Percentiles rank a stretch among this genome's conserved stretches.
Evolutionary conservation across 2,329 filamentous ascomycete genomes (phyloP).

Genomic region (Curvularia verruculosa): DNA sequence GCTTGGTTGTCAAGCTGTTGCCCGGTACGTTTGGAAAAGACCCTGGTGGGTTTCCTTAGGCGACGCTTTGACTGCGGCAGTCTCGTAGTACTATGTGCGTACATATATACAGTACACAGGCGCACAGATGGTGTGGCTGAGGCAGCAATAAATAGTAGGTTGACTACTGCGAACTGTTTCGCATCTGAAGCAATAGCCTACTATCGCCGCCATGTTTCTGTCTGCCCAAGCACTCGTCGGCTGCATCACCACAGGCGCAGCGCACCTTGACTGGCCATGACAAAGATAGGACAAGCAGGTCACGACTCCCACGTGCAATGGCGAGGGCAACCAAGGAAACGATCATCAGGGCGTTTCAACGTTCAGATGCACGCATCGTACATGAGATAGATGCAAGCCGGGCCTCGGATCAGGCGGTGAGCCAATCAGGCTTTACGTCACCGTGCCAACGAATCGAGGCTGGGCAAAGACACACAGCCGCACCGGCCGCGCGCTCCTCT

Average conservation of each 20-base stretch:
- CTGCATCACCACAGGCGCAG: neutral
- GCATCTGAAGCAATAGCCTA: constrained; percentile 40
- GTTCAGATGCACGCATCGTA: neutral
- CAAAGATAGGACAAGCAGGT: neutral
- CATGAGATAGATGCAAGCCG: neutral
- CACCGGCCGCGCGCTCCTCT: constrained; percentile 12
- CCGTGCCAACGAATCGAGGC: constrained; percentile 14
- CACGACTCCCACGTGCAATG: neutral
- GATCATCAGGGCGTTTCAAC: constrained; percentile 13
- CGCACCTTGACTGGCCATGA: neutral
- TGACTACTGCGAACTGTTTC: constrained; percentile 32
- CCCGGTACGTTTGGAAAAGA: constrained; percentile 36
- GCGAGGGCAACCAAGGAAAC: constrained; percentile 6
- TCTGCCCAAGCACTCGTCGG: neutral
- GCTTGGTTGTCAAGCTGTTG: constrained; percentile 34
- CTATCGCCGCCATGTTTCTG: neutral
- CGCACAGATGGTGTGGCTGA: constrained; percentile 28
- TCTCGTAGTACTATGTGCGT: no score
- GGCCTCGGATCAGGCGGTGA: neutral
- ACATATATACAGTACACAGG: constrained; percentile 37
- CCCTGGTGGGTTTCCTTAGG: constrained; percentile 35
- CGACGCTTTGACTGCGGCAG: constrained; percentile 40
- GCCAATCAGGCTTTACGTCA: constrained; percentile 10
- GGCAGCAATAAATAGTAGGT: constrained; percentile 33
- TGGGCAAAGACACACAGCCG: constrained; percentile 12